These are phyloP conservation scores for Aureobasidium sp. DNA, from an alignment of 2,329 filamentous ascomycete genomes.

Conservation along the genomic window DNA sequence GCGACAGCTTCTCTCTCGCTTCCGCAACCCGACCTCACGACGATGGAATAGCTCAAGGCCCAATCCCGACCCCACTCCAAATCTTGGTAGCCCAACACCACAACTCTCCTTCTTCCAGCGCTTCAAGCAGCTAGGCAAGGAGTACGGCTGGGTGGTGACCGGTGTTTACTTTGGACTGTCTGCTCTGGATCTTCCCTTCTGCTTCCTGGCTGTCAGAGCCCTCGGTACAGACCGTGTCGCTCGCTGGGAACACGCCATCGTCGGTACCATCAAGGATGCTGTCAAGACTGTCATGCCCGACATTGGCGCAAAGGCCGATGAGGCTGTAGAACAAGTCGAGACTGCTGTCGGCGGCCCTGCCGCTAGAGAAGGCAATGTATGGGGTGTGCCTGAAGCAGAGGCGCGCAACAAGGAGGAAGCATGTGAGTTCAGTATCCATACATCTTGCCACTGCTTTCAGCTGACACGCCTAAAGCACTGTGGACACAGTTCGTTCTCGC, in stretches of 20 bases:
- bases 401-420: constrained; percentile 18
- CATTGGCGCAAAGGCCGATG: constrained; percentile 32
- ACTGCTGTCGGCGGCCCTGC: constrained; percentile 28
- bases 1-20: neutral
- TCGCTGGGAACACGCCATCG: constrained; percentile 58
- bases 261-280: constrained; percentile 48
- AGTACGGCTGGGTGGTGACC: constrained; percentile 89
- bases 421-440: constrained; percentile 15
- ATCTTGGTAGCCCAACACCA: constrained; percentile 19
- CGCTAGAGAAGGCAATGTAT: constrained; percentile 18
- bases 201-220: constrained; percentile 75
- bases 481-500: constrained; percentile 87
- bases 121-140: constrained; percentile 73
- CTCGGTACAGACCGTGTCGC: constrained; percentile 83
- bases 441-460: neutral
- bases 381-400: constrained; percentile 19
- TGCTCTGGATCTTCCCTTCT: constrained; percentile 87
- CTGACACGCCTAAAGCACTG: constrained; percentile 38
- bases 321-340: constrained; percentile 13
- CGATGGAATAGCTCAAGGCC: constrained; percentile 31
- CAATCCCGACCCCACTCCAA: constrained; percentile 27
- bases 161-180: constrained; percentile 84
- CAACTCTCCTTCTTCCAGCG: constrained; percentile 45
- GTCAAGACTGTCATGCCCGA: constrained; percentile 45
- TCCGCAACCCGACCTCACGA: neutral